Conservation (phyloP, 2,329 filamentous ascomycete species). For the Chaetomium strumarium region DNA sequence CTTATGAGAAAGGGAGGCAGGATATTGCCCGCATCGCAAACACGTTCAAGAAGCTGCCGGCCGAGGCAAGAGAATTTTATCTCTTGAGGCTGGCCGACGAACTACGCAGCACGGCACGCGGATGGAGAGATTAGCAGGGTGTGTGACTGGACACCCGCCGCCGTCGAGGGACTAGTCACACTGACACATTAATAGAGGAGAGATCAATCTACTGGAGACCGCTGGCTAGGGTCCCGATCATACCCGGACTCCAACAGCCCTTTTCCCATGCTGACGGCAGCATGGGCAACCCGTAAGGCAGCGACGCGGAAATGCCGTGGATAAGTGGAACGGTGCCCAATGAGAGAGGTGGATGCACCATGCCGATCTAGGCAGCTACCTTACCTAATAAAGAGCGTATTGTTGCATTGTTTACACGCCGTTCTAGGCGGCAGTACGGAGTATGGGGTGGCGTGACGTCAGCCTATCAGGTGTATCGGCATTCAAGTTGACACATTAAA, state of each 20-base stretch:
- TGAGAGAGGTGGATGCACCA: slow-evolving; percentile 6
- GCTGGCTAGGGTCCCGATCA: too few relatives aligned
- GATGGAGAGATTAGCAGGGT: neutral
- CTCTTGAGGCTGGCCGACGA: slow-evolving; percentile 65
- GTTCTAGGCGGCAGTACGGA: too few relatives aligned
- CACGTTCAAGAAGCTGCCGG: slow-evolving; percentile 59
- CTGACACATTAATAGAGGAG: neutral
- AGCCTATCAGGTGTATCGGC: too few relatives aligned
- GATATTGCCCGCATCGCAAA: slow-evolving; percentile 63
- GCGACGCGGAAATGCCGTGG: neutral
- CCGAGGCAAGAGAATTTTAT: slow-evolving; percentile 68
- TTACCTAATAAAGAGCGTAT: slow-evolving; percentile 19
- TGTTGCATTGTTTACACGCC: neutral
- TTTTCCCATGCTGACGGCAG: too few relatives aligned
- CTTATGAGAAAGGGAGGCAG: slow-evolving; percentile 73
- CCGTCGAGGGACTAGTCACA: neutral
- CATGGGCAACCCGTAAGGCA: neutral
- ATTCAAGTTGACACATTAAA: too few relatives aligned
- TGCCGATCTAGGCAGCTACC: slow-evolving; percentile 23
- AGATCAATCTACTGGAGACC: too few relatives aligned
- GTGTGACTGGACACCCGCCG: neutral
- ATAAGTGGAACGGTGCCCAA: slow-evolving; percentile 16
- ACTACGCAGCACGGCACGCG: slow-evolving; percentile 34
- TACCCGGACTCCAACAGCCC: too few relatives aligned
- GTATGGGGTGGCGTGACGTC: too few relatives aligned